Evolutionary conservation across 1,284 basidiomycete genomes (phyloP).

Genomic region (Pterula multifida): DNA sequence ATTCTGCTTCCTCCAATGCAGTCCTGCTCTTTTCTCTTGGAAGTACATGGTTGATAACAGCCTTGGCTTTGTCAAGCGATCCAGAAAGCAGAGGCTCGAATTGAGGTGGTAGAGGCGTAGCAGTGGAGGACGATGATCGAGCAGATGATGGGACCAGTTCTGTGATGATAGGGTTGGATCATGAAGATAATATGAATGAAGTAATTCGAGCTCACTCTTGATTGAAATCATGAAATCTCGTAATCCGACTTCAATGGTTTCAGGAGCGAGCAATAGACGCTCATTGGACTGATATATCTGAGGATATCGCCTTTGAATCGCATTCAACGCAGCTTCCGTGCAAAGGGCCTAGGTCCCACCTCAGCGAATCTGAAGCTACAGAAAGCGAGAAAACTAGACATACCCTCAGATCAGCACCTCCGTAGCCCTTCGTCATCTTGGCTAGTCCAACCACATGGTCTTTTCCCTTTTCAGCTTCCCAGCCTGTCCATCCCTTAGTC

Average conservation of each 20-base stretch:
- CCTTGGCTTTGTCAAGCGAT: conserved; percentile 62
- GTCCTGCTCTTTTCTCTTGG: conserved; percentile 66
- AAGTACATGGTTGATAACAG: conserved; percentile 55
- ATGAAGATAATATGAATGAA: not conserved
- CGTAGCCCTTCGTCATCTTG: conserved; percentile 93
- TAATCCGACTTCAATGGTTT: conserved; percentile 77
- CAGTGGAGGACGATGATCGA: conserved; percentile 77
- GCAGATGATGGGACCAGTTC: conserved; percentile 92
- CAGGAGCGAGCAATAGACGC: conserved; percentile 75
- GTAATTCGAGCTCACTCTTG: conserved; percentile 54
- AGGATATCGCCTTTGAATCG: conserved; percentile 91
- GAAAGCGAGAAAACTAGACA: conserved; percentile 6
- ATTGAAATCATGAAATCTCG: conserved; percentile 97
- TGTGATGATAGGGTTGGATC: conserved; percentile 19
- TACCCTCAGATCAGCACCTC: conserved; percentile 91
- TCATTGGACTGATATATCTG: conserved; percentile 95
- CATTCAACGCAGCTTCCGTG: conserved; percentile 94
- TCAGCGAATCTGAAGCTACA: conserved; percentile 3
- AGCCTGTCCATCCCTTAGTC: conserved; percentile 86
- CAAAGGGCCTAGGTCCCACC: conserved; percentile 63
- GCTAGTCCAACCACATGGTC: conserved; percentile 62
- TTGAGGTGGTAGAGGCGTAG: conserved; percentile 77
- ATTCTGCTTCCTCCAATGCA: conserved; percentile 91
- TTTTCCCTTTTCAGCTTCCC: conserved; percentile 28
- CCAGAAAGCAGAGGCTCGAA: conserved; percentile 71